Evolutionary conservation across 306 rosid species (phyloP), one percentile per base, ranked within the genome.

Genomic region (Hylodesmum podocarpum): DNA sequence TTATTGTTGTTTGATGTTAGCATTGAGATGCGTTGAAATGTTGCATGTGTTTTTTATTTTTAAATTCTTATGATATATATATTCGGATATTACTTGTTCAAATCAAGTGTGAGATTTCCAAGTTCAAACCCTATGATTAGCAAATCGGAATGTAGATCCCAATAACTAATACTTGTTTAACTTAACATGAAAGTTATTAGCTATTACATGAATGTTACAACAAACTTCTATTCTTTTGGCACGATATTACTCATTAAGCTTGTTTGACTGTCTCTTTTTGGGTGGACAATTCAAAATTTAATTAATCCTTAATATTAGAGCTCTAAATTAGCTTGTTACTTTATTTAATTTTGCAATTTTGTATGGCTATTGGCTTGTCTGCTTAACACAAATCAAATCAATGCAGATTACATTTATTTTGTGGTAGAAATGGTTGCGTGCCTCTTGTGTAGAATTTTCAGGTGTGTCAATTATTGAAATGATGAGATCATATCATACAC

Each of bases 311-410:
- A 78, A 37, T n/a, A 31, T 46, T 57, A 40, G 19, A 16, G 16
- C 55, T 55, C 74, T 6, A 15, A 62, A 65, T 41, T 37, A 44
- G 47, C 46, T 27, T 51, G 25, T 77, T 55, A 67, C 59, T 67
- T 55, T 67, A n/a, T 43, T 44, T 77, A 55, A 40, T 15, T 14
- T 22, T 54, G 49, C 62, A 19, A 58, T 25, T 51, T 10, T 12
- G 66, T 39, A 4, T 6, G 36, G n/a, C 74, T 3, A n/a, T n/a
- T n/a, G 2, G 21, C 41, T 9, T 25, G 6, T 64, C 27, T 65
- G 41, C 66, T n/a, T 76, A 11, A 50, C 6, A 5, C 69, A n/a
- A 65, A 34, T 64, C 31, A 63, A 49, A 75, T 44, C 50, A 22
- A 47, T 63, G 80, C 55, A 34, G 22, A 44, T 27, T 5, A 47